A percentile compares a stretch with the other conserved stretches of the same genome.
These are phyloP conservation scores for Irpex sp. DNA, from an alignment of 1,284 basidiomycete species.

Conservation along the genomic window DNA sequence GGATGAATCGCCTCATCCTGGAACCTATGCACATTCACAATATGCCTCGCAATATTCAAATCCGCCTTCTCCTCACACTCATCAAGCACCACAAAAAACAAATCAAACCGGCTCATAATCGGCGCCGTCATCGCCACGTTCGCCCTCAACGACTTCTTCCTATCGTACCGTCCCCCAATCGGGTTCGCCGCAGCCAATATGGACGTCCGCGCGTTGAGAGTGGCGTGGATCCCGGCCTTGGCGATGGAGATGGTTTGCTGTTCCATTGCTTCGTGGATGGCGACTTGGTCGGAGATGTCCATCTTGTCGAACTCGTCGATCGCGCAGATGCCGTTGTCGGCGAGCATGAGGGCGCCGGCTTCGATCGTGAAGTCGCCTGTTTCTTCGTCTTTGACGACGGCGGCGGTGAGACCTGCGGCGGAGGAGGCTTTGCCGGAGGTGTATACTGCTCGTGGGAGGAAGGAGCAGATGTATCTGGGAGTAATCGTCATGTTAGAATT, in stretches of 20 bases:
- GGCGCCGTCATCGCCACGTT: conserved; percentile 99
- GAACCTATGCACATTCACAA: conserved; percentile 97
- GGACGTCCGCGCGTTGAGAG: conserved; percentile 95
- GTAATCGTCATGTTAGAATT: background rate
- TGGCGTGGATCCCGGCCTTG: conserved; percentile 98
- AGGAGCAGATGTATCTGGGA: conserved; percentile 95
- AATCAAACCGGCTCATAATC: conserved; percentile 98
- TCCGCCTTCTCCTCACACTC: conserved; percentile 96
- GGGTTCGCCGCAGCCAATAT: conserved; percentile 99
- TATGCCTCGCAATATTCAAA: conserved; percentile 92
- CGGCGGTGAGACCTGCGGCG: conserved; percentile 97
- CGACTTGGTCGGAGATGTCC: conserved; percentile 98
- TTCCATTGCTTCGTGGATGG: conserved; percentile 99
- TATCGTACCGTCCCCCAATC: conserved; percentile 93
- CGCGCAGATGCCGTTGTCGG: conserved; percentile 99
- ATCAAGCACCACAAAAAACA: conserved; percentile 98
- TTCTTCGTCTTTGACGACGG: conserved; percentile 98
- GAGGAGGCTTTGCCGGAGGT: conserved; percentile 99
- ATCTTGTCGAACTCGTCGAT: conserved; percentile 99
- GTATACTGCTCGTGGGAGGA: conserved; percentile 97
- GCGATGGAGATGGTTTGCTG: conserved; percentile 99
- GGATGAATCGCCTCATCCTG: conserved; percentile 93
- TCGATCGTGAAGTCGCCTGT: conserved; percentile 99
- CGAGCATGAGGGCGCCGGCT: conserved; percentile 97
- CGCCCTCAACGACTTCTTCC: conserved; percentile 89